These are phyloP conservation scores for Fusarium humuli DNA, from an alignment of 2,329 filamentous ascomycete genomes.

Conservation along the genomic window DNA sequence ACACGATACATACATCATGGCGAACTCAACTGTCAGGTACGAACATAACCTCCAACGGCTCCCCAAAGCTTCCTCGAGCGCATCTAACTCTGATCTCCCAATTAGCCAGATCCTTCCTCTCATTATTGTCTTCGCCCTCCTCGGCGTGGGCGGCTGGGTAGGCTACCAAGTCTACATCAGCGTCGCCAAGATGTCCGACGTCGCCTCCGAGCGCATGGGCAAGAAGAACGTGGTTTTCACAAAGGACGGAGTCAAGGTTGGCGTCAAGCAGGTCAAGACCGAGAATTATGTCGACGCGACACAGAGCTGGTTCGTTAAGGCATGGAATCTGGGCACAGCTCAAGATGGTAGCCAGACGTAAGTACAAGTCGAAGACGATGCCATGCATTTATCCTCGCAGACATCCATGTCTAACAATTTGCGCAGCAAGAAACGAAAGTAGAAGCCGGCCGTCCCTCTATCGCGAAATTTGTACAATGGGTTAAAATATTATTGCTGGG, in stretches of 20 bases:
- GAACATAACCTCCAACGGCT: background rate
- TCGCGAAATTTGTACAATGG: slow-evolving; percentile 2
- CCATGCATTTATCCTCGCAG: background rate
- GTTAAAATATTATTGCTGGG: background rate
- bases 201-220: slow-evolving; percentile 76
- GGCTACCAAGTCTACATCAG: slow-evolving; percentile 79
- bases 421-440: slow-evolving; percentile 44
- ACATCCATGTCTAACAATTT: slow-evolving; percentile 25
- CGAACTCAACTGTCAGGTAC: slow-evolving; percentile 43
- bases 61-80: background rate
- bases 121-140: slow-evolving; percentile 72
- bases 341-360: slow-evolving; percentile 36
- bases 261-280: slow-evolving; percentile 73
- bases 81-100: background rate
- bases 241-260: slow-evolving; percentile 79
- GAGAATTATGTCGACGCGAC: slow-evolving; percentile 81
- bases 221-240: slow-evolving; percentile 81
- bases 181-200: slow-evolving; percentile 72
- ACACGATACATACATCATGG: slow-evolving; percentile 31
- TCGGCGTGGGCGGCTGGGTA: slow-evolving; percentile 71
- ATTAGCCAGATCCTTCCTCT: slow-evolving; percentile 74
- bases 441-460: background rate
- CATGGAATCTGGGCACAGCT: slow-evolving; percentile 67
- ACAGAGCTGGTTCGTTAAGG: slow-evolving; percentile 75
- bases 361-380: slow-evolving; percentile 4